These are phyloP conservation scores for Pestalotiopsis sp. DNA, from an alignment of 2,329 filamentous ascomycete genomes.

Conservation along the genomic window DNA sequence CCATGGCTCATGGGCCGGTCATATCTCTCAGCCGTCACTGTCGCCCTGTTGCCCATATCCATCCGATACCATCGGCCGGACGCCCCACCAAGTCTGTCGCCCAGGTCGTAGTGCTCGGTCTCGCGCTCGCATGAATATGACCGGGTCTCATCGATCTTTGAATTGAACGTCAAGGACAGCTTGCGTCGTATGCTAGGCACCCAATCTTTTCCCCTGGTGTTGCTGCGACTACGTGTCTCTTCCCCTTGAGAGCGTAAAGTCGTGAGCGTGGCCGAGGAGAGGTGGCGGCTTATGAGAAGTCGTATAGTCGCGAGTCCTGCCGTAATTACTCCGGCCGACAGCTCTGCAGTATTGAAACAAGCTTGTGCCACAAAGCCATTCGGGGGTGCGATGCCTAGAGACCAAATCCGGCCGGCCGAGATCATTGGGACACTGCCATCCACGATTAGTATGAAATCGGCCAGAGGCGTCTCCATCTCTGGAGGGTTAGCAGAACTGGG, in stretches of 20 bases:
- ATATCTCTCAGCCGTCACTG: not conserved
- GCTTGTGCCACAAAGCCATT: constrained; percentile 3
- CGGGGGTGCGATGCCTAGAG: not conserved
- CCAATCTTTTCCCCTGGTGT: not conserved
- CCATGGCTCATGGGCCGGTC: constrained; percentile 3
- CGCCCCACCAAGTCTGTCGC: not conserved
- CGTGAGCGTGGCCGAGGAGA: not conserved
- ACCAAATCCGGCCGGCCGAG: constrained; percentile 8
- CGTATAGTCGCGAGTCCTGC: constrained; percentile 3
- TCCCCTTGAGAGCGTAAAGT: not conserved
- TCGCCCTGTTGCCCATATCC: constrained; percentile 3
- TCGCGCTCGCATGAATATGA: not conserved
- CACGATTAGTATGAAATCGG: not conserved
- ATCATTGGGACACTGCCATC: constrained; percentile 1
- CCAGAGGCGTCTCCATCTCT: not conserved
- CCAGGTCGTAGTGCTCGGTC: not conserved
- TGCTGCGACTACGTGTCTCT: not conserved
- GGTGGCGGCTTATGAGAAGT: constrained; percentile 6
- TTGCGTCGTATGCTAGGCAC: not conserved
- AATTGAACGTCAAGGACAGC: not conserved
- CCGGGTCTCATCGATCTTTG: not conserved
- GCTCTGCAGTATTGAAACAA: constrained; percentile 4
- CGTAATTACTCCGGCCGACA: not conserved
- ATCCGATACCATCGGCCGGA: not conserved
- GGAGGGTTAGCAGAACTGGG: not conserved